A percentile compares a stretch with the other conserved stretches of the same genome.
Evolutionary conservation across 2,329 filamentous ascomycete species (phyloP).

Genomic region (Clonostachys rosea): DNA sequence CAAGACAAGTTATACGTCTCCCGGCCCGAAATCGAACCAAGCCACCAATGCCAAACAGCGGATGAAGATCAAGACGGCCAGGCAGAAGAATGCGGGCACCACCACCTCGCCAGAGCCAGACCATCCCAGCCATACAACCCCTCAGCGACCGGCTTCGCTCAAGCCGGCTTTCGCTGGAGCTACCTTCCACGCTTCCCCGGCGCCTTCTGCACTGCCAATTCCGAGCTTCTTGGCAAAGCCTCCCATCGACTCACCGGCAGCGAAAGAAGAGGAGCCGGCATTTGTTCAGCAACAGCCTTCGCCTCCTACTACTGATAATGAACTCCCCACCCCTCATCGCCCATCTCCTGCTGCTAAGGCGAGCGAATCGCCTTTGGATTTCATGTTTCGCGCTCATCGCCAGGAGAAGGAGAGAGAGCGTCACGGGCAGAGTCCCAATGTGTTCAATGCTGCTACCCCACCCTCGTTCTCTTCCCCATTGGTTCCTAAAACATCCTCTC

Average conservation of each 20-base stretch:
- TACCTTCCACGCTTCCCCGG: slow-evolving; percentile 92
- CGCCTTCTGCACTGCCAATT: slow-evolving; percentile 82
- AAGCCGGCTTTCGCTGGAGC: slow-evolving; percentile 78
- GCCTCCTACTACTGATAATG: slow-evolving; percentile 46
- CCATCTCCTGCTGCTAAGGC: slow-evolving; percentile 24
- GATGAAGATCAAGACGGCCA: slow-evolving; percentile 9
- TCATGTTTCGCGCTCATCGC: slow-evolving; percentile 85
- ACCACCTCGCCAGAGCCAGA: not conserved
- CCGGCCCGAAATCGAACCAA: slow-evolving; percentile 5
- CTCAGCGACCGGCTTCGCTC: slow-evolving; percentile 28
- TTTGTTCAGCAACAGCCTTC: slow-evolving; percentile 30
- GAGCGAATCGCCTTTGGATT: slow-evolving; percentile 68
- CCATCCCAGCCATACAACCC: slow-evolving; percentile 27
- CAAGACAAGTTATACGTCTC: slow-evolving; percentile 21
- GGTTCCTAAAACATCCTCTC: not conserved
- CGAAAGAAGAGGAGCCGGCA: not conserved
- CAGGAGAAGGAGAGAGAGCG: slow-evolving; percentile 65
- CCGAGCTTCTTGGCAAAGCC: slow-evolving; percentile 82
- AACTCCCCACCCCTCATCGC: slow-evolving; percentile 36
- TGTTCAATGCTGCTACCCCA: not conserved
- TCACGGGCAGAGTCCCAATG: slow-evolving; percentile 4
- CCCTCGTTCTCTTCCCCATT: not conserved
- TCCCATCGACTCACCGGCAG: slow-evolving; percentile 56
- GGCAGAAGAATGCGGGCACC: slow-evolving; percentile 6
- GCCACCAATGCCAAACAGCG: slow-evolving; percentile 11